Base-by-base conservation (phyloP, 2,329 filamentous ascomycete genomes). In the Fusarium protoensiforme region DNA sequence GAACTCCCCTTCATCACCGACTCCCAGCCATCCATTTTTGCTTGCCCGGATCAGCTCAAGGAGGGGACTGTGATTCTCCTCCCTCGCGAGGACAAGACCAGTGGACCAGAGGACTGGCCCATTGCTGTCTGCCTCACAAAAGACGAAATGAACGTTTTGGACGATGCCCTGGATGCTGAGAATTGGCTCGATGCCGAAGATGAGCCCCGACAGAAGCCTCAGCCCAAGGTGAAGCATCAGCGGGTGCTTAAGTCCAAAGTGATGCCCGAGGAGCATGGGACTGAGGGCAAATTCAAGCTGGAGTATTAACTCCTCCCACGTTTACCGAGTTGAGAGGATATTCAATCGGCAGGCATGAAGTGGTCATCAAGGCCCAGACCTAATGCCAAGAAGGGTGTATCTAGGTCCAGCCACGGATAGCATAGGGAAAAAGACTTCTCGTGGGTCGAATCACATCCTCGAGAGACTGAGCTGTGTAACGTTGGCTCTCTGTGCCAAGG, bases 41-140 rank as follows among this genome's bases (percentile, higher is more conserved):
- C 74, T 11, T 75, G 66, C 59, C 18, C 29, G 6, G 68, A 73
- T 18, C 33, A 61, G 13, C 38, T 74, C 4, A 8, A 67, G n/a
- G 74, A 77, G 31, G 74, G 73, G 0, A 74, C 51, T 4, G 73
- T 75, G 8, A 75, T 77, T 14, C 35, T 75, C 6, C 57, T 77
- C 1, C 75, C 75, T 6, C 71, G 71, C 6, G 58, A 67, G 35
- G 38, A 53, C 4, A 48, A 56, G 10, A 58, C 35, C 11, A 31
- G n/a, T 18, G 65, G 66, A 1, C 2, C 16, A 8, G 65, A 57
- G 8, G 38, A 69, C n/a, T 74, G 68, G 69, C 29, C 64, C 7
- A 20, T 77, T 16, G 75, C 51, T 39, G 61, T 75, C 2, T 77
- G 74, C 27, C 66, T 77, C 3, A 9, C 18, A 4, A 16, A 56